Evolutionary conservation across 805 yeast genomes (phyloP).

Genomic region (Wickerhamiella lipophila): DNA sequence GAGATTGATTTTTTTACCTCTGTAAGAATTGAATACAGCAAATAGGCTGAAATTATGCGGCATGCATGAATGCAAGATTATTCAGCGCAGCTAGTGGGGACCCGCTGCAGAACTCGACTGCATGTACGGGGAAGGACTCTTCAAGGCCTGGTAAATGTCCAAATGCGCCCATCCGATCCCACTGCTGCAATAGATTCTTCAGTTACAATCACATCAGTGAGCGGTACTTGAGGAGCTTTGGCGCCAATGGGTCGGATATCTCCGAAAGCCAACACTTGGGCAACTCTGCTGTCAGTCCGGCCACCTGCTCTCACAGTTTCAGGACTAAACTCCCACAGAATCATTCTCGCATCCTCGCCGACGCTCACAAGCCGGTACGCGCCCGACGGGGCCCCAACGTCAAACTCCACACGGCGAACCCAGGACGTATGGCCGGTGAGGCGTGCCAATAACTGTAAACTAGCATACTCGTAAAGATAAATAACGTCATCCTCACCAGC

Average conservation of each 20-base stretch:
- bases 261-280: conserved; percentile 12
- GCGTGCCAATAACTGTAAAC: conserved; percentile 27
- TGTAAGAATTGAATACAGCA: too few species aligned
- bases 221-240: conserved; percentile 22
- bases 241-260: conserved; percentile 20
- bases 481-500: conserved; percentile 48
- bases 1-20: too few species aligned
- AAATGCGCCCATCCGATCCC: conserved; percentile 27
- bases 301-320: conserved; percentile 26
- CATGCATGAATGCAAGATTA: too few species aligned
- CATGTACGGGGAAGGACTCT: too few species aligned
- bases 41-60: conserved; percentile 1
- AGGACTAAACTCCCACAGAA: conserved; percentile 45
- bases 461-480: conserved; percentile 32
- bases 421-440: conserved; percentile 44
- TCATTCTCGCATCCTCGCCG: conserved; percentile 43
- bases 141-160: conserved; percentile 26
- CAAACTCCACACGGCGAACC: conserved; percentile 37
- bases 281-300: conserved; percentile 10
- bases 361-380: conserved; percentile 40
- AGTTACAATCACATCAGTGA: conserved; percentile 23
- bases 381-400: conserved; percentile 29
- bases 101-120: neutral
- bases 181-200: conserved; percentile 20
- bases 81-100: too few species aligned